Percentiles rank a stretch among this genome's conserved stretches.
phyloP scores from a whole-genome alignment of 139 green algal species.

The Zygnema circumcarinatum region DNA sequence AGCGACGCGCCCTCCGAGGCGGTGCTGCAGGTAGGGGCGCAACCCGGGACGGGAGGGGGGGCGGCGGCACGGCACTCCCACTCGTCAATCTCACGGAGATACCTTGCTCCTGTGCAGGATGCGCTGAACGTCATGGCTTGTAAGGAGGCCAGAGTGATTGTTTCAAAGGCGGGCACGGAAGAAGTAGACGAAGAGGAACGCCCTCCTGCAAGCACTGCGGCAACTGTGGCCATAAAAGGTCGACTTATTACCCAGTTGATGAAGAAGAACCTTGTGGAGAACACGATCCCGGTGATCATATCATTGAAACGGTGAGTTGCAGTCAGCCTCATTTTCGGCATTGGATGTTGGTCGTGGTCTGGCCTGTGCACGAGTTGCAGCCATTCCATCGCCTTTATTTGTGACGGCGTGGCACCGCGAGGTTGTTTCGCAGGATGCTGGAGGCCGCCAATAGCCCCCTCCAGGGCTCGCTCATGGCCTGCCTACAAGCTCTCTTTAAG shows the following conservation, averaged over 20 bases:
- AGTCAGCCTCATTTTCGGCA: no score
- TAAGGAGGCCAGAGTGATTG: slow-evolving; percentile 64
- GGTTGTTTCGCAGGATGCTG: slow-evolving; percentile 25
- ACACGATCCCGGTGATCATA: slow-evolving; percentile 80
- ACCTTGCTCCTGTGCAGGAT: slow-evolving; percentile 78
- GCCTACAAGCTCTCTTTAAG: slow-evolving; percentile 72
- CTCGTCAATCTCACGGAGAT: no score
- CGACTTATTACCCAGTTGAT: slow-evolving; percentile 80
- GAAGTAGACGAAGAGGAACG: slow-evolving; percentile 6
- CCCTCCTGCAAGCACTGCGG: slow-evolving; percentile 18
- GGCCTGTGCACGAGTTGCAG: no score
- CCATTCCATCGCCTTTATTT: no score
- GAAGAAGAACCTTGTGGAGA: slow-evolving; percentile 86
- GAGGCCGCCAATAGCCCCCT: slow-evolving; percentile 60
- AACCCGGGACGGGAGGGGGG: no score
- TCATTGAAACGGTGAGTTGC: slow-evolving; percentile 69
- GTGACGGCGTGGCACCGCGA: no score
- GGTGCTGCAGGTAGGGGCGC: no score
- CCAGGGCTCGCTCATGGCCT: slow-evolving; percentile 75
- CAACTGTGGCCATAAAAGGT: slow-evolving; percentile 63
- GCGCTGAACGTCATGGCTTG: slow-evolving; percentile 75
- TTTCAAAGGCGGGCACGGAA: slow-evolving; percentile 18
- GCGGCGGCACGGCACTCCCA: no score
- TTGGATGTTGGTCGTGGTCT: no score
- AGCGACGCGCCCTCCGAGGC: slow-evolving; percentile 52